A percentile compares a stretch with the other conserved stretches of the same genome.
Conservation (phyloP, 164 flowering plant genomes). For the Berberis thunbergii region DNA sequence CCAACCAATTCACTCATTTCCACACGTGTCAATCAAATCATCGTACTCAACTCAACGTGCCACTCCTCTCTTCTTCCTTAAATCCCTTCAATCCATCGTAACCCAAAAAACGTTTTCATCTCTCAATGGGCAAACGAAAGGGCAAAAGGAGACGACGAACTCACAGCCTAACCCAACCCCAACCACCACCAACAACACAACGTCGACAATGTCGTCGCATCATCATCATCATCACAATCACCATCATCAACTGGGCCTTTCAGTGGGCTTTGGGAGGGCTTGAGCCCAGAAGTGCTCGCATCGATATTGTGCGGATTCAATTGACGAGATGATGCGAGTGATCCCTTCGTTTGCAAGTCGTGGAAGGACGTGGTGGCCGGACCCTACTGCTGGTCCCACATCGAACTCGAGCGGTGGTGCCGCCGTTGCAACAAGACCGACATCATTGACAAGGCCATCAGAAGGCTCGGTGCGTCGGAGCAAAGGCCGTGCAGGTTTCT, state of each 20-base stretch:
- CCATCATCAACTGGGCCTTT: not conserved
- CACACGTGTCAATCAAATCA: no score
- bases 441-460: conserved; percentile 9
- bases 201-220: no score
- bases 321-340: conserved; percentile 12
- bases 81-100: no score
- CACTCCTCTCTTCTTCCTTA: no score
- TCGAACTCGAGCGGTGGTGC: conserved; percentile 26
- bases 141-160: no score
- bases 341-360: conserved; percentile 21
- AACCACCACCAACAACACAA: no score
- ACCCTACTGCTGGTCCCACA: conserved; percentile 26
- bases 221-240: no score
- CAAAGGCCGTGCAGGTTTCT: conserved; percentile 11
- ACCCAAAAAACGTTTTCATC: no score
- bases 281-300: conserved; percentile 22
- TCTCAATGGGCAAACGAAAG: no score
- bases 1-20: no score
- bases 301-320: conserved; percentile 11
- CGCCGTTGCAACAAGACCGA: conserved; percentile 8
- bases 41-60: no score
- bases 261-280: conserved; percentile 14
- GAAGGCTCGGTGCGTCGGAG: conserved; percentile 22
- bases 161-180: no score
- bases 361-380: conserved; percentile 20